Base-by-base conservation (phyloP, 306 rosid species). In the Astragalus membranaceus region DNA sequence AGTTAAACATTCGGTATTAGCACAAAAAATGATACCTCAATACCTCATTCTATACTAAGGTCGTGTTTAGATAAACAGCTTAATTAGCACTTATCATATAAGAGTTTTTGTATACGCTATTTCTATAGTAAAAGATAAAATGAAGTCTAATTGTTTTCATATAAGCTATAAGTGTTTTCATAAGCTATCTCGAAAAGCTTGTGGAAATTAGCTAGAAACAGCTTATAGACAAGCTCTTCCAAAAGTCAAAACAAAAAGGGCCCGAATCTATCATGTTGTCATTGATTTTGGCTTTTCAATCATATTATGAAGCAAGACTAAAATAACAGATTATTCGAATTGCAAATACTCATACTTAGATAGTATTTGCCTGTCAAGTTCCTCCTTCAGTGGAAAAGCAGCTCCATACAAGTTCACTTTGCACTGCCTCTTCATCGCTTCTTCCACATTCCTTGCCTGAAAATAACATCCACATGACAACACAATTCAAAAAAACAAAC, bases 351-450 rank as follows among this genome's bases (percentile, higher is more conserved):
- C 72, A 0, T 88, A 90, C 97, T 96, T 69, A 33, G 97, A 93
- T 58, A 93, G 85, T 7, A 90, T 90, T 81, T 93, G 96, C 79
- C 73, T 87, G 47, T 93, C 98, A 62, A 93, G 85, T 48, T 93
- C 89, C 92, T 82, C 85, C 82, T 77, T 93, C 77, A 93, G 55
- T 3, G 94, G 94, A 74, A 90, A 88, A 47, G 98, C 96, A 82
- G 85, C 75, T 62, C 98, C 98, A 59, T 93, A 90, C 63, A 88
- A 81, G 50, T 90, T 84, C 5, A 81, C 72, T 70, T 88, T 75
- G 69, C 91, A 43, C 75, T 87, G 88, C 83, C 85, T 85, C 72
- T 84, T 88, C 86, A 93, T 85, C 57, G 75, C 72, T 79, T 82
- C 92, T 15, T 84, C 80, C 9, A 75, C 77, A 50, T 16, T 77